phyloP scores from a whole-genome alignment of 2,329 filamentous ascomycete genomes.

The Ceratocystis destructans region DNA sequence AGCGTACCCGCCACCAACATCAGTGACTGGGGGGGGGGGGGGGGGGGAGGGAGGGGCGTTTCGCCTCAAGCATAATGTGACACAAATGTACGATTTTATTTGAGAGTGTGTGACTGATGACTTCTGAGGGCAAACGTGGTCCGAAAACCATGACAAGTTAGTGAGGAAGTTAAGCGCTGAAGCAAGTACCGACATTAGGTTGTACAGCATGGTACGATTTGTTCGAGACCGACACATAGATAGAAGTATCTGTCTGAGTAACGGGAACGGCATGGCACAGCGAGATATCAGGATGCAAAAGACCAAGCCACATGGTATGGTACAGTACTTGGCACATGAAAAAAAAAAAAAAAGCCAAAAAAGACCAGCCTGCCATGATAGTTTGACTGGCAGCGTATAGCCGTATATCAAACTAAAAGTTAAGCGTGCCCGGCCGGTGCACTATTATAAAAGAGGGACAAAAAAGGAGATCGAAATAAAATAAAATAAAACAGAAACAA shows the following conservation, averaged over 20 bases:
- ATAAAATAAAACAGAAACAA: background rate
- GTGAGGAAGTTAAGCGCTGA: background rate
- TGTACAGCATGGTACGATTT: background rate
- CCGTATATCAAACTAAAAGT: no score
- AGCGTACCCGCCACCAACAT: background rate
- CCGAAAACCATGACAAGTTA: background rate
- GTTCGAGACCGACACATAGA: background rate
- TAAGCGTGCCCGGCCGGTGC: no score
- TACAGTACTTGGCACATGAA: background rate
- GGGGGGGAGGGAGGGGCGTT: background rate
- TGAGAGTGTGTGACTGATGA: background rate
- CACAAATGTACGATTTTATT: background rate
- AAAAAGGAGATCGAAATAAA: background rate
- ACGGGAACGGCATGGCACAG: background rate
- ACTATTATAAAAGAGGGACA: background rate
- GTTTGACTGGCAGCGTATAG: no score
- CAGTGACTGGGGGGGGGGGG: background rate
- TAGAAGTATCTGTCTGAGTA: background rate
- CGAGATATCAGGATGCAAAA: background rate
- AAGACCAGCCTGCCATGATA: background rate
- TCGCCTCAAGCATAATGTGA: background rate
- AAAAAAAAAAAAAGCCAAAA: background rate
- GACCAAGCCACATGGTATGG: background rate
- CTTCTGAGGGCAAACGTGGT: background rate
- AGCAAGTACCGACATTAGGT: background rate